Base-by-base conservation (phyloP, 148 eudicot species). In the Dysphania ambrosioides region DNA sequence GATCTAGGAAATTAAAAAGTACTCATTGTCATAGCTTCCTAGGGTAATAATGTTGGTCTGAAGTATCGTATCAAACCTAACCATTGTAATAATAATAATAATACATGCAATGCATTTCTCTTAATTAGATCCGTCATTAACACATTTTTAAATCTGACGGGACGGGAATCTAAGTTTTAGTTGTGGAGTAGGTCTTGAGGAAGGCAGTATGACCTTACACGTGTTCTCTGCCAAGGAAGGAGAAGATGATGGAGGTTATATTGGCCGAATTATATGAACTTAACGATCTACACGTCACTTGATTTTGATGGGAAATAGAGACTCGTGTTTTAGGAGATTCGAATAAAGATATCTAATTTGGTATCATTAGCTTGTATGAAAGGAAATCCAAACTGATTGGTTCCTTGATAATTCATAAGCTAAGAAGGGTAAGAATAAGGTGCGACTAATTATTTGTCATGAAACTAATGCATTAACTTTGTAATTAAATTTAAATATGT, bases 61-160 rank as follows among this genome's bases (percentile, higher is more conserved):
- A 15, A 61, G 8, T 61, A 29, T 27, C 35, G 15, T 61, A 31
- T 13, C 36, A 30, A n/a, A 61, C 65, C 65, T 61, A 61, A n/a
- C 36, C 5, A 29, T 30, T 30, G 65, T 30, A 21, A 29, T 30
- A 61, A 29, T 60, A 60, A n/a, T n/a, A n/a, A n/a, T n/a, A n/a
- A n/a, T n/a, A n/a, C 65, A 60, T 60, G 65, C 65, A 60, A n/a
- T 60, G 65, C 32, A 29, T 57, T 3, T 57, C 13, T 57, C 29
- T n/a, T n/a, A n/a, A n/a, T n/a, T n/a, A n/a, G n/a, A n/a, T n/a
- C n/a, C n/a, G n/a, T 24, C 61, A 57, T 57, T 18, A n/a, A n/a
- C n/a, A 3, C 23, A 53, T 47, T 47, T 16, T 15, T 4, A 4
- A 47, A n/a, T n/a, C 11, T 60, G 29, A 61, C 16, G 35, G 36